Base-by-base conservation (phyloP, 768 basidiomycete genomes). In the Termitomyces sp. region DNA sequence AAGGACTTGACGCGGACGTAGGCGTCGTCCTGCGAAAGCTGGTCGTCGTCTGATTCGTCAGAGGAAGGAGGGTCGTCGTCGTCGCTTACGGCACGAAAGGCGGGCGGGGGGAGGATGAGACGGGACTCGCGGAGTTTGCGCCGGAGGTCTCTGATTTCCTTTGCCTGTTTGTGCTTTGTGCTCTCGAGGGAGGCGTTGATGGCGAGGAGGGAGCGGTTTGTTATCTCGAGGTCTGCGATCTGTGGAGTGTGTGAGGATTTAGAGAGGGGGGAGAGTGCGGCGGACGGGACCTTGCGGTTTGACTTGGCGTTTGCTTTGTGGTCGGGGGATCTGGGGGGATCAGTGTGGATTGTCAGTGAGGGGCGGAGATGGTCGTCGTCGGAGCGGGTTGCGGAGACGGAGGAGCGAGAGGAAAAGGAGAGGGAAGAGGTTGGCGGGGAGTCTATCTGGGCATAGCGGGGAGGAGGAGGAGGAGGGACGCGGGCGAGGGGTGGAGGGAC, bases 161-260 rank as follows among this genome's bases (percentile, higher is more conserved):
- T 86, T 7, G 87, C 84, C 67, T 95, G 93, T 31, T 81, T 81
- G 63, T 88, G 83, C 72, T 92, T 93, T 36, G 84, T 82, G 37
- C 85, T 81, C 71, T 96, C 93, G 22, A 96, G 79, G 18, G 88
- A 82, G 2, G 87, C 76, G 67, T 95, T 96, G 73, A 96, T 93
- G 2, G 85, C 84, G 48, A 95, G 78, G 18, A 96, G 79, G 1
- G 93, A 96, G 36, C 83, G 81, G 70, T 93, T 95, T 6, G 91
- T 88, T 67, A 96, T 96, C 72, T 95, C 91, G 12, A 96, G 78
- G 74, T 96, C 93, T 13, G 89, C 91, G 58, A 96, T 95, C 94
- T 96, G 47, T 1, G 33, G 2, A 37, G 22, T 15, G 46, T 57
- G 48, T 34, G 45, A 37, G n/a, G n/a, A n/a, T n/a, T 39, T 6